Conservation (phyloP, 306 rosid species). For the Cucurbita maxima region DNA sequence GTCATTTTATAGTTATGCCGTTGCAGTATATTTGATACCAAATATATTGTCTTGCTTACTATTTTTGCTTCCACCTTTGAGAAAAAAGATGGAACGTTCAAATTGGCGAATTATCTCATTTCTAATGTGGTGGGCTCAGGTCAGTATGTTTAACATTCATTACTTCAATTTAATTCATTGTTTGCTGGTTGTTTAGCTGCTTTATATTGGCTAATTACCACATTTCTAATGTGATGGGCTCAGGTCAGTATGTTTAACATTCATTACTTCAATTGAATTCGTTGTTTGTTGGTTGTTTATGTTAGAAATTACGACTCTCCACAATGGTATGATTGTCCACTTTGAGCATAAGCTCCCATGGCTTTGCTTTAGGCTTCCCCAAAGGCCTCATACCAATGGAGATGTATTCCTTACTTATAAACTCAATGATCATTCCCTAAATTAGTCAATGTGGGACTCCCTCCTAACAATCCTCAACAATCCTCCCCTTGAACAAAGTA, state of each 20-base stretch:
- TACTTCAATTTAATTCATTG: not conserved
- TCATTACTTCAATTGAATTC: slow-evolving; percentile 2
- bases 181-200: not conserved
- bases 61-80: slow-evolving; percentile 80
- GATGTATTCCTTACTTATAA: too few relatives aligned
- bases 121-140: slow-evolving; percentile 99
- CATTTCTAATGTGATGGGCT: slow-evolving; percentile 93
- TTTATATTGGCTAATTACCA: slow-evolving; percentile 28
- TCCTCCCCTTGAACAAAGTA: too few relatives aligned
- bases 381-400: too few relatives aligned
- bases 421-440: too few relatives aligned
- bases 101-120: slow-evolving; percentile 49
- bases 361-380: too few relatives aligned
- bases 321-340: too few relatives aligned
- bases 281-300: not conserved
- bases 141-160: slow-evolving; percentile 20
- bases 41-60: slow-evolving; percentile 56
- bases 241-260: slow-evolving; percentile 45
- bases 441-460: too few relatives aligned
- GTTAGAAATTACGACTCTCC: too few relatives aligned
- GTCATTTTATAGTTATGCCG: slow-evolving; percentile 54
- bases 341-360: too few relatives aligned
- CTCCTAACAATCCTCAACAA: too few relatives aligned
- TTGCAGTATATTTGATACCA: slow-evolving; percentile 59
- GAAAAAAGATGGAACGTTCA: slow-evolving; percentile 70